Conservation (phyloP, 129 eudicot genomes). For the Pseudognaphalium luteoalbum region DNA sequence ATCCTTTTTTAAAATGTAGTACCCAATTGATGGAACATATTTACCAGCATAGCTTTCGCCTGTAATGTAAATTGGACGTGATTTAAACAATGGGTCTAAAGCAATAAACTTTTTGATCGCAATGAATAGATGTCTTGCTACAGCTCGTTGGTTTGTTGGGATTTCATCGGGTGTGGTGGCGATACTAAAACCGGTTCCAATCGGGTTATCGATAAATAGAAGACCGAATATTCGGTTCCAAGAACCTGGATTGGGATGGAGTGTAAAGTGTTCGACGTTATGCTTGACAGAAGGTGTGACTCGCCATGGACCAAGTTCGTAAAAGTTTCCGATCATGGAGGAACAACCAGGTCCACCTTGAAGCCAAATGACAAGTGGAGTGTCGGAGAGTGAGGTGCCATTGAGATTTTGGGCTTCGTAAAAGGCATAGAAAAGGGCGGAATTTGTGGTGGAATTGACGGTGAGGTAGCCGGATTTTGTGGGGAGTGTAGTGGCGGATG, state of each 20-base stretch:
- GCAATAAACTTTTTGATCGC: constrained; percentile 62
- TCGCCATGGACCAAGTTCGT: constrained; percentile 85
- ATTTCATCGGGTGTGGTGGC: constrained; percentile 68
- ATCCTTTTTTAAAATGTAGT: constrained; percentile 63
- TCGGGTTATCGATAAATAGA: constrained; percentile 83
- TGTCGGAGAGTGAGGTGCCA: constrained; percentile 38
- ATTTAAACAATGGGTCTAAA: constrained; percentile 46
- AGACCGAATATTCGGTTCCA: constrained; percentile 91
- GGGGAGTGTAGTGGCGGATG: constrained; percentile 61
- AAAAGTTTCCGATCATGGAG: constrained; percentile 79
- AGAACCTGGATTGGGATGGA: constrained; percentile 63
- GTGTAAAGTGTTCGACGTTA: constrained; percentile 41
- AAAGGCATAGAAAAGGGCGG: constrained; percentile 84
- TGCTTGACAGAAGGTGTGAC: constrained; percentile 38
- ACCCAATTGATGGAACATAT: constrained; percentile 81
- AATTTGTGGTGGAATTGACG: constrained; percentile 62
- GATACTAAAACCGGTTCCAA: constrained; percentile 88
- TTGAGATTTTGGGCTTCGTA: constrained; percentile 67
- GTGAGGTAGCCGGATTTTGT: constrained; percentile 87
- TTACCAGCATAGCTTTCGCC: constrained; percentile 97
- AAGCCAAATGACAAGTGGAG: constrained; percentile 90
- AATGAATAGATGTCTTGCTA: constrained; percentile 62
- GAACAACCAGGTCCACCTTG: constrained; percentile 99
- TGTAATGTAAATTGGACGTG: constrained; percentile 70
- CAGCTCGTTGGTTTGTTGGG: constrained; percentile 63